Percentiles rank a stretch among this genome's conserved stretches.
phyloP scores from a whole-genome alignment of 352 stramenopile species.

The Phytophthora sojae region DNA sequence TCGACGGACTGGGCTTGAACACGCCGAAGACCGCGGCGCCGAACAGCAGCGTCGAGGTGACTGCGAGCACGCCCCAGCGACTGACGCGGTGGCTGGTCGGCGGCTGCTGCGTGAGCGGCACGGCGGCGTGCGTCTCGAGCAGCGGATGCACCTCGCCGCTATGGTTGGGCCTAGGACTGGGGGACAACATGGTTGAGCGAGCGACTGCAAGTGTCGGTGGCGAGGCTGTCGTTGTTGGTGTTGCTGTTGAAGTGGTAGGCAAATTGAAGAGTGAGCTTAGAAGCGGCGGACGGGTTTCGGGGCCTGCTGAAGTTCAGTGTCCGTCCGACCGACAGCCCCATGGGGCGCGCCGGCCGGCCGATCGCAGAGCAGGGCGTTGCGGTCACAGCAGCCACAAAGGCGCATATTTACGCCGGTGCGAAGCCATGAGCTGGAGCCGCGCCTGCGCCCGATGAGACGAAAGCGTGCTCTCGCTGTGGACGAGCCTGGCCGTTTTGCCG shows the following conservation, averaged over 20 bases:
- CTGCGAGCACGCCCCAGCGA: slow-evolving; percentile 29
- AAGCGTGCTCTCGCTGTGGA: slow-evolving; percentile 29
- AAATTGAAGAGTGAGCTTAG: slow-evolving; percentile 25
- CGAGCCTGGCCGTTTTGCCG: neutral
- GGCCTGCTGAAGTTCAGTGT: neutral
- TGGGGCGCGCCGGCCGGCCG: slow-evolving; percentile 1
- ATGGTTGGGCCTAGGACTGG: slow-evolving; percentile 21
- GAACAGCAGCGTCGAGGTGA: slow-evolving; percentile 26
- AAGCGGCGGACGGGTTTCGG: neutral
- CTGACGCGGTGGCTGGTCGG: slow-evolving; percentile 3
- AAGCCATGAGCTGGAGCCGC: slow-evolving; percentile 19
- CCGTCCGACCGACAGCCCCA: slow-evolving; percentile 2
- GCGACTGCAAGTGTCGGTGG: neutral
- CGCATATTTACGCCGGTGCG: slow-evolving; percentile 33
- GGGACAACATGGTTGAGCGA: slow-evolving; percentile 21
- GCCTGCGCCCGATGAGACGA: slow-evolving; percentile 31
- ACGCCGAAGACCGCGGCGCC: slow-evolving; percentile 25
- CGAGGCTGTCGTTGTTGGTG: neutral
- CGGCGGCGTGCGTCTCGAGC: slow-evolving; percentile 26
- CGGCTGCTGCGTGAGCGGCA: slow-evolving; percentile 12
- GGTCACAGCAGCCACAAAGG: slow-evolving; percentile 27
- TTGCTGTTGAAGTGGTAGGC: slow-evolving; percentile 14
- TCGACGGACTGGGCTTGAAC: slow-evolving; percentile 23
- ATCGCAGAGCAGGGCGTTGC: slow-evolving; percentile 8
- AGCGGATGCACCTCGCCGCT: slow-evolving; percentile 31